These are phyloP conservation scores for Aspergillus biplanus DNA, from an alignment of 495 filamentous ascomycete species.

Conservation along the genomic window DNA sequence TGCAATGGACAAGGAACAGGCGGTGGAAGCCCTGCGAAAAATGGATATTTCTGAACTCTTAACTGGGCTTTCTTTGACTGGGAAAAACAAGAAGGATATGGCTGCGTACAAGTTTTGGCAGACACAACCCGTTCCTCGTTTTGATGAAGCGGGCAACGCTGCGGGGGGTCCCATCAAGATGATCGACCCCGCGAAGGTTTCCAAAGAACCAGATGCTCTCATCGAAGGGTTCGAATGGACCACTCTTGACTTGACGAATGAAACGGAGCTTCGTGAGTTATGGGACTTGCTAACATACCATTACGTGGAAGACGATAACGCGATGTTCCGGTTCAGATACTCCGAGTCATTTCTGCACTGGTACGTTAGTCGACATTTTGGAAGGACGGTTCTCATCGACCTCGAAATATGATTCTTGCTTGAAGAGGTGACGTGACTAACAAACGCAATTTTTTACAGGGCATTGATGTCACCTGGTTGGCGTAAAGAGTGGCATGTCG, in stretches of 20 bases:
- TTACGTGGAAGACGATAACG: slow-evolving; percentile 95
- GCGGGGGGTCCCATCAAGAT: slow-evolving; percentile 66
- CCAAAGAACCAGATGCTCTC: slow-evolving; percentile 66
- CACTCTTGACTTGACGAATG: slow-evolving; percentile 79
- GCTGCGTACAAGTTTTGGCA: slow-evolving; percentile 97
- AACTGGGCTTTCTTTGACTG: slow-evolving; percentile 73
- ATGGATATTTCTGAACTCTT: slow-evolving; percentile 78
- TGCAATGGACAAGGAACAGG: slow-evolving; percentile 47
- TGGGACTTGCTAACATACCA: slow-evolving; percentile 88
- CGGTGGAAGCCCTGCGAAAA: slow-evolving; percentile 67
- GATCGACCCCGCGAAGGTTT: slow-evolving; percentile 74
- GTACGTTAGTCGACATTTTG: slow-evolving; percentile 46
- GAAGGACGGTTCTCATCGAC: background rate
- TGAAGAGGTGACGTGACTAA: slow-evolving; percentile 5
- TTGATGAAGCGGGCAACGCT: slow-evolving; percentile 56
- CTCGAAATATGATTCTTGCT: background rate
- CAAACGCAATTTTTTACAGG: slow-evolving; percentile 51
- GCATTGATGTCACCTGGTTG: slow-evolving; percentile 94
- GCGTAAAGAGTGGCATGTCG: slow-evolving; percentile 93
- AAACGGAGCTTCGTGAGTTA: slow-evolving; percentile 73
- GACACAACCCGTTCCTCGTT: slow-evolving; percentile 91
- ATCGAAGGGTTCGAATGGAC: slow-evolving; percentile 90
- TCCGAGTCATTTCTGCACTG: slow-evolving; percentile 86
- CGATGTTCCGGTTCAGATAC: slow-evolving; percentile 97
- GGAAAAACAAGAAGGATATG: slow-evolving; percentile 95